phyloP scores from a whole-genome alignment of 768 basidiomycete species.

The Leccinum longicurvipes region DNA sequence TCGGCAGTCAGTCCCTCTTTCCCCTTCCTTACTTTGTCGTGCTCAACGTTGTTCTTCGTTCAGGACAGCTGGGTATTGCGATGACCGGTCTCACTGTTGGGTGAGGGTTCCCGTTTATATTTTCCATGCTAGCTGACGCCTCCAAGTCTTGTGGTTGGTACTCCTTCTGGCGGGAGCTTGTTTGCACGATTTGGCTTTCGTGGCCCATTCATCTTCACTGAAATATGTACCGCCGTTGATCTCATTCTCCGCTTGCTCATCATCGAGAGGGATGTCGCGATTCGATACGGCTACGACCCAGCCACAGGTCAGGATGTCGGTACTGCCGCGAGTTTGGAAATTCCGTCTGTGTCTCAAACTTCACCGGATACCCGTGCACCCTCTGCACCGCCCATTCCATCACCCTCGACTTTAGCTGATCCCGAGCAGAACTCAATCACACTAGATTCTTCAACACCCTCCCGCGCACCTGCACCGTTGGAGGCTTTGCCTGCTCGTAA shows the following conservation, averaged over 20 bases:
- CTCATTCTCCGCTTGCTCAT: slow-evolving; percentile 52
- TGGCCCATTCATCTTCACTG: slow-evolving; percentile 56
- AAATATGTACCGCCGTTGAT: slow-evolving; percentile 45
- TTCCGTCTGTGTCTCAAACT: not conserved
- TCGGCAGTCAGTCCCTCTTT: slow-evolving; percentile 43
- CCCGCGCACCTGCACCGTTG: not conserved
- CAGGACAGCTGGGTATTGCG: slow-evolving; percentile 59
- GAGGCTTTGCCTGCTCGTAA: slow-evolving; percentile 16
- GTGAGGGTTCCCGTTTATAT: slow-evolving; percentile 25
- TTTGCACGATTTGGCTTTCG: slow-evolving; percentile 56
- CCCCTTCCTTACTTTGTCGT: not conserved
- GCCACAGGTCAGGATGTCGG: slow-evolving; percentile 14
- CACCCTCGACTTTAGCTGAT: not conserved
- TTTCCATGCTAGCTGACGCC: not conserved
- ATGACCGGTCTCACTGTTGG: slow-evolving; percentile 58
- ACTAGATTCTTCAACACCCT: not conserved
- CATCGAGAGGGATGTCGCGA: slow-evolving; percentile 52
- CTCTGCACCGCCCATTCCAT: not conserved
- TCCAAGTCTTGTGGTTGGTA: slow-evolving; percentile 49
- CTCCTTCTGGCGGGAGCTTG: slow-evolving; percentile 55
- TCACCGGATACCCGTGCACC: not conserved
- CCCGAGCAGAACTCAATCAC: not conserved
- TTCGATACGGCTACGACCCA: slow-evolving; percentile 47
- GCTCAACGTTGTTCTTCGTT: not conserved
- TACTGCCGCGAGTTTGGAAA: slow-evolving; percentile 6